Base-by-base conservation (phyloP, 2,329 filamentous ascomycete species). In the Dryadomyces quercus-mongolicae region DNA sequence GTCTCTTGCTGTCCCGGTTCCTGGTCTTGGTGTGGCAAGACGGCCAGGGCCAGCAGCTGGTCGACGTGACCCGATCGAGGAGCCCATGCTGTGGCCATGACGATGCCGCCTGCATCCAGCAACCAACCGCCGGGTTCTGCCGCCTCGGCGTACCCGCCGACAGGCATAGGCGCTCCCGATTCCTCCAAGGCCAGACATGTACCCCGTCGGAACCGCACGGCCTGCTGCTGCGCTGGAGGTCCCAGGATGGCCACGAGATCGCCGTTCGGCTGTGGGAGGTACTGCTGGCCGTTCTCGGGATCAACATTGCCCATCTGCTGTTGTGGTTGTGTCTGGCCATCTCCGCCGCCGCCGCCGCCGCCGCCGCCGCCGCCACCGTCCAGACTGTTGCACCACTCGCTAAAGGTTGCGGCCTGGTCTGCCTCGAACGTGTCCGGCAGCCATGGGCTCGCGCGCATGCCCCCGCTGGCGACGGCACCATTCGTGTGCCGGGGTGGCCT, bases 61-160 rank as follows among this genome's bases (percentile, higher is more conserved):
- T 68, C 63, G 7, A 65, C 60, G 18, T 66, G 62, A 10, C 64
- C 64, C 2, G 62, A 60, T 2, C 65, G 59, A 2, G 74, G 72
- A 1, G 73, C 74, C 79, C 79, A 82, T 49, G 71, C 73, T 64
- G 81, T 72, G 25, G 71, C 68, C 5, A 76, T 64, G 5, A 78
- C 71, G 15, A 80, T 69, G 51, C 78, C 78, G 12, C 76, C 77
- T 0, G 73, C 68, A 55, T 82, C 74, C 15, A 82, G 61, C 58
- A 80, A 66, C 75, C 76, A 81, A 4, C 76, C 77, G 5, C 8
- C 25, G 25, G 25, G 25, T 8, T 31, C 25, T 31, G 43, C 40
- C 1, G 38, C 22, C 7, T 45, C 21, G 9, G 10, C 25, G 34
- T 38, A 5, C 25, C 25, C 25, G 8, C 25, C 25, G 38, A n/a